Conservation (phyloP, 1,139 yeast genomes). For the Lodderomyces margitis region DNA sequence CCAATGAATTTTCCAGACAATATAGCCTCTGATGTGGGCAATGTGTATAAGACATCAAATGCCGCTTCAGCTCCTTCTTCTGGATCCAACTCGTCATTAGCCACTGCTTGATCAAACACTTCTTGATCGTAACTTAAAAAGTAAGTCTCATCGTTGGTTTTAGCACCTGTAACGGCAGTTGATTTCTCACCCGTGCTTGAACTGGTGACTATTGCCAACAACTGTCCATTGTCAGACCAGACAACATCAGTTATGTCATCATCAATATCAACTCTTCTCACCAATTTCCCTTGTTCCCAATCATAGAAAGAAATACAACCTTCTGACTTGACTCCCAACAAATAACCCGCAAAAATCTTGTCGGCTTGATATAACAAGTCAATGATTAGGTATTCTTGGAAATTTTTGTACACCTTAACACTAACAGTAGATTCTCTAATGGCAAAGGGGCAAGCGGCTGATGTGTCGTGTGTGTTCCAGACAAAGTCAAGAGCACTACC, state of each 20-base stretch:
- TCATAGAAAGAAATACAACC: conserved; percentile 87
- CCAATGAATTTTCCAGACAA: conserved; percentile 96
- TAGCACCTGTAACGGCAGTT: conserved; percentile 21
- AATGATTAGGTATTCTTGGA: conserved; percentile 69
- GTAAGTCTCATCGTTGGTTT: conserved; percentile 64
- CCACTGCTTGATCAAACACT: conserved; percentile 61
- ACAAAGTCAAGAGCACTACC: conserved; percentile 90
- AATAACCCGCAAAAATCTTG: conserved; percentile 80
- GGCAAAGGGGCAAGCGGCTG: conserved; percentile 75
- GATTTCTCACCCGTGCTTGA: conserved; percentile 24
- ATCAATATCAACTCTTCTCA: conserved; percentile 77
- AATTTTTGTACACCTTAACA: conserved; percentile 76
- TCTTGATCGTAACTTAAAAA: conserved; percentile 73
- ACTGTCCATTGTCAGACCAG: conserved; percentile 94
- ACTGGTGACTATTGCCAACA: conserved; percentile 72
- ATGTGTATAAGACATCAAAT: conserved; percentile 80
- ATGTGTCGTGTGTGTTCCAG: conserved; percentile 79
- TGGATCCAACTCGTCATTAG: conserved; percentile 57
- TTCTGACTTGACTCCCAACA: conserved; percentile 77
- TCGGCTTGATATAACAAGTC: conserved; percentile 75
- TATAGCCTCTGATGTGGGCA: conserved; percentile 66
- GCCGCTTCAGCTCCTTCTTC: conserved; percentile 88
- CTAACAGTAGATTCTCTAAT: conserved; percentile 67
- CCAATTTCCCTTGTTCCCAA: conserved; percentile 85
- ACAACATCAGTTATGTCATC: conserved; percentile 73